Evolutionary conservation across 129 eudicot genomes (phyloP).

Genomic region (Deinandra increscens): DNA sequence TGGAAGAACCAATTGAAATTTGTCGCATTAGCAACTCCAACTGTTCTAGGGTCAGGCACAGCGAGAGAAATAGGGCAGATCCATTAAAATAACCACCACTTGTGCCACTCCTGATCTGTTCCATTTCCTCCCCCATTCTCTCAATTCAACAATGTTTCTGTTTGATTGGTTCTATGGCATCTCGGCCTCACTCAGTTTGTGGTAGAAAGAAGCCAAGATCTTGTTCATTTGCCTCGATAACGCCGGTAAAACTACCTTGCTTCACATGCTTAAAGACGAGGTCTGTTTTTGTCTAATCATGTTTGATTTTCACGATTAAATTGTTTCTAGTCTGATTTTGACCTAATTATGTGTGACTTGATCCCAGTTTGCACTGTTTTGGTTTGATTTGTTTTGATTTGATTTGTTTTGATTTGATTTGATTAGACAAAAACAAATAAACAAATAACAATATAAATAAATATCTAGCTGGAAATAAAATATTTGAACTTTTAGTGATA

Average conservation of each 20-base stretch:
- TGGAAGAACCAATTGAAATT: constrained; percentile 28
- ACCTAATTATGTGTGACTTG: neutral
- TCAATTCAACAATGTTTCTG: constrained; percentile 49
- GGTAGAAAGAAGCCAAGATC: constrained; percentile 95
- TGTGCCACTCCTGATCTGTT: constrained; percentile 34
- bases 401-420: too few species aligned
- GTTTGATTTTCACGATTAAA: neutral
- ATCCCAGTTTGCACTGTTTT: constrained; percentile 4
- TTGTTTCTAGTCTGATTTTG: neutral
- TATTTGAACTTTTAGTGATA: too few species aligned
- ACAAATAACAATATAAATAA: too few species aligned
- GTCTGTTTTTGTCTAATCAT: constrained; percentile 24
- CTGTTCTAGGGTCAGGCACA: constrained; percentile 23
- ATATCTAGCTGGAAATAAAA: too few species aligned
- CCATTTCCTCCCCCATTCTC: neutral
- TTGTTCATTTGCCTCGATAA: constrained; percentile 89
- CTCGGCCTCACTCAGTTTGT: constrained; percentile 71
- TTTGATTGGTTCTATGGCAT: constrained; percentile 88
- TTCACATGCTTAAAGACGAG: constrained; percentile 93
- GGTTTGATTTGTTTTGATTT: constrained; percentile 18
- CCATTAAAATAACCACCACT: constrained; percentile 21
- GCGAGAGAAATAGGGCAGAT: constrained; percentile 25
- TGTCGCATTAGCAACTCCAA: constrained; percentile 31
- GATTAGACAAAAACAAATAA: too few species aligned
- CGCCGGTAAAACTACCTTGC: constrained; percentile 87